Conservation (phyloP, 371 early-diverging fungal genomes). For the Conidiobolus incongruus region DNA sequence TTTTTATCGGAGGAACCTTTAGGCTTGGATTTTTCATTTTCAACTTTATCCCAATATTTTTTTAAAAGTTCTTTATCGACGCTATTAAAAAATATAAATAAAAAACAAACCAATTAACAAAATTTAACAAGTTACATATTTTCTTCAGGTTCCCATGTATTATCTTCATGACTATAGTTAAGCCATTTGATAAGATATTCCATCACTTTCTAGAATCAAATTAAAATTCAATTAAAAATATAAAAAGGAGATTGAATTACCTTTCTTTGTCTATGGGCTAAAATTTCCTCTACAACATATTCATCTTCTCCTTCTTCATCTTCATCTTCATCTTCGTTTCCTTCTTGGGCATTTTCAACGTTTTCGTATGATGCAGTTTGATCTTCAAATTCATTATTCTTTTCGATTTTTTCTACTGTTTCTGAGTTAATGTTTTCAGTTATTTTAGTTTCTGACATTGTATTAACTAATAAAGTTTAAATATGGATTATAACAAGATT, state of each 20-base stretch:
- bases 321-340: slow-evolving; percentile 2
- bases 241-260: no score
- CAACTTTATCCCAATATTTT: slow-evolving; percentile 3
- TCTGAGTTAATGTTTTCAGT: no score
- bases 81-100: slow-evolving; percentile 1
- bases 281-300: slow-evolving; percentile 3
- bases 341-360: background rate
- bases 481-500: no score
- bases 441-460: no score
- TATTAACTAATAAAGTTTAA: no score
- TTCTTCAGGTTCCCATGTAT: slow-evolving; percentile 4
- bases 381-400: no score
- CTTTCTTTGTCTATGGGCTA: slow-evolving; percentile 1
- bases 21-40: background rate
- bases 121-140: background rate
- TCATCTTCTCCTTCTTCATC: slow-evolving; percentile 1
- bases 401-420: no score
- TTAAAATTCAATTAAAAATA: no score
- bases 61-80: background rate
- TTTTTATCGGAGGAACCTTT: background rate
- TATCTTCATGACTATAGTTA: slow-evolving; percentile 1
- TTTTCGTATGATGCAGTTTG: background rate
- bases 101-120: no score
- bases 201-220: slow-evolving; percentile 1
- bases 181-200: slow-evolving; percentile 3